A percentile compares a stretch with the other conserved stretches of the same genome.
phyloP scores from a whole-genome alignment of 306 rosid genomes.

The Trifolium repens region DNA sequence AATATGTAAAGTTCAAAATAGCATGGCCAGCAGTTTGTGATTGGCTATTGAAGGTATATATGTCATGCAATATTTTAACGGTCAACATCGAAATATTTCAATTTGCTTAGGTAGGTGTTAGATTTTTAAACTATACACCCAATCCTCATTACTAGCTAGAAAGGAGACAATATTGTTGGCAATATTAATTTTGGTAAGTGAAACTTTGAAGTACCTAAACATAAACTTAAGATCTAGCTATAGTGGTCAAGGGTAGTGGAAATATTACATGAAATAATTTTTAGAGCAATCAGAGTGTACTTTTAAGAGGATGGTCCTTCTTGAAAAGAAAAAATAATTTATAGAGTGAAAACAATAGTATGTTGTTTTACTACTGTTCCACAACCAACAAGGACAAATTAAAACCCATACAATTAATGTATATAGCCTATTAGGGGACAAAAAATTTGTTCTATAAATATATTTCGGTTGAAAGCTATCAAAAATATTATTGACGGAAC shows the following conservation, averaged over 20 bases:
- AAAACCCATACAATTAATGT: background rate
- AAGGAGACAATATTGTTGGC: conserved; percentile 3
- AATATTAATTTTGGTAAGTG: conserved; percentile 20
- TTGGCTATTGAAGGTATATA: conserved; percentile 35
- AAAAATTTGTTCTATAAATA: background rate
- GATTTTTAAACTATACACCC: conserved; percentile 4
- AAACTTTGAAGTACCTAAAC: background rate
- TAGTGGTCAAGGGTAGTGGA: background rate
- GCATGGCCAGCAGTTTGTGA: conserved; percentile 14
- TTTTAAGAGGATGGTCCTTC: background rate
- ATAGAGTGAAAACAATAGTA: background rate
- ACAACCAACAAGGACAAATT: conserved; percentile 11
- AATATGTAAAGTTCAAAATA: background rate
- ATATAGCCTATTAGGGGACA: background rate
- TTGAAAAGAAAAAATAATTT: background rate
- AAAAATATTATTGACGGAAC: no score
- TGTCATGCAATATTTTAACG: conserved; percentile 20
- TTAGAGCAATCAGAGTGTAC: conserved; percentile 11
- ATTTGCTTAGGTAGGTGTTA: conserved; percentile 6
- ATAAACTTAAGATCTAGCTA: no score
- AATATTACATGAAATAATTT: conserved; percentile 3
- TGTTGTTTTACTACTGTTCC: background rate
- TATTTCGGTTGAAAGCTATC: no score
- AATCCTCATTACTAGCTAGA: background rate
- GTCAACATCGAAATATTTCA: conserved; percentile 43